Evolutionary conservation across 202 grass and related monocot species (phyloP).

Genomic region (Digitaria exilis): DNA sequence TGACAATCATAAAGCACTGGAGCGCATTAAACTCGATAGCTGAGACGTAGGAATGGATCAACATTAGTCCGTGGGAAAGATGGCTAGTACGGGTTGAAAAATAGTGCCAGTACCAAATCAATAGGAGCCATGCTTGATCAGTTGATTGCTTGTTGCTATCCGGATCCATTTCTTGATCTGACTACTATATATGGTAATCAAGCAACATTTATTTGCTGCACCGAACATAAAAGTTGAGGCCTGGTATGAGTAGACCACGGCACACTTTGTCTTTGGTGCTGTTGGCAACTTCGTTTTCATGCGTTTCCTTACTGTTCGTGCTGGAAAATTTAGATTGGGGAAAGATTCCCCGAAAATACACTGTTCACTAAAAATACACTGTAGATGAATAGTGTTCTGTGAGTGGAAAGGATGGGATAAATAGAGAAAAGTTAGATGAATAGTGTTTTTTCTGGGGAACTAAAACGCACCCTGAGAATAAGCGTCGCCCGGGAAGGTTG

Average conservation of each 20-base stretch:
- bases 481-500: slow-evolving; percentile 24
- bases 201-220: too few species aligned
- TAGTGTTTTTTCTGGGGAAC: too few species aligned
- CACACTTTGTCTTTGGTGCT: neutral
- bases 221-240: neutral
- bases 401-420: too few species aligned
- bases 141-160: neutral
- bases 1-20: neutral
- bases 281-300: neutral
- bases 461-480: too few species aligned
- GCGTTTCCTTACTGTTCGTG: neutral
- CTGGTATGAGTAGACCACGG: neutral
- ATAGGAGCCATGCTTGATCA: neutral
- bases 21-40: too few species aligned
- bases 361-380: too few species aligned
- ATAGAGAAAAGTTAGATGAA: too few species aligned
- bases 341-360: too few species aligned
- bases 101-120: neutral
- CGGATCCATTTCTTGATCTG: neutral
- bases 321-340: too few species aligned
- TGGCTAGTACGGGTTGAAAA: neutral
- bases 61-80: neutral
- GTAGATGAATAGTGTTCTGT: too few species aligned
- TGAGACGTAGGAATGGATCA: neutral
- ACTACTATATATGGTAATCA: neutral